Conservation (phyloP, 805 yeast species). For the Tetrapisispora taiwanensis region DNA sequence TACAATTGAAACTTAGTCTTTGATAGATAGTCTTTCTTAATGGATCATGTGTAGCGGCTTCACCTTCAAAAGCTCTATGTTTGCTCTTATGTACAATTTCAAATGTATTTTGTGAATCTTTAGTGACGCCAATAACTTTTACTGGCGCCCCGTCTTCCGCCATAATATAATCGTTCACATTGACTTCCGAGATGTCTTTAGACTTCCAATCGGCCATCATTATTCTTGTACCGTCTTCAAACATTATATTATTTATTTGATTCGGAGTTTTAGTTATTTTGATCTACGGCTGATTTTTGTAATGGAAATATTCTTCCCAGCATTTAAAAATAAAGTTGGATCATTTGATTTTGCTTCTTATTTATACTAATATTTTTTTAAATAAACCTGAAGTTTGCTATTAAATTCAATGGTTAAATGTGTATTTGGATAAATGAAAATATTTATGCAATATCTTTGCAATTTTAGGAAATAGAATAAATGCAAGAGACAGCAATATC, state of each 20-base stretch:
- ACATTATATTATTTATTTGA: slow-evolving; percentile 10
- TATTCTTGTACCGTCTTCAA: slow-evolving; percentile 33
- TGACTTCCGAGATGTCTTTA: slow-evolving; percentile 28
- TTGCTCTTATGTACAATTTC: slow-evolving; percentile 27
- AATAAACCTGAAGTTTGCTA: too few species aligned
- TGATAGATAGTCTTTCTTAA: slow-evolving; percentile 12
- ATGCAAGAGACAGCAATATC: too few species aligned
- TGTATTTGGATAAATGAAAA: too few species aligned
- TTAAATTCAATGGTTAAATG: too few species aligned
- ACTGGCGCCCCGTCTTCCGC: slow-evolving; percentile 37
- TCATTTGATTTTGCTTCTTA: too few species aligned
- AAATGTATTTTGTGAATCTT: slow-evolving; percentile 37
- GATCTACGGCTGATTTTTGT: too few species aligned
- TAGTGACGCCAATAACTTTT: slow-evolving; percentile 32
- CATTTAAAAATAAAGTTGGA: too few species aligned
- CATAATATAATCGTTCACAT: slow-evolving; percentile 33
- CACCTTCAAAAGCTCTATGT: slow-evolving; percentile 17
- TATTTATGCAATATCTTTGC: not conserved
- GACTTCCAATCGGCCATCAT: slow-evolving; percentile 36
- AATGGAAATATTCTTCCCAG: too few species aligned
- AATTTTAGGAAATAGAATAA: slow-evolving; percentile 1
- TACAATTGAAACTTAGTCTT: slow-evolving; percentile 16
- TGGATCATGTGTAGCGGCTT: slow-evolving; percentile 13
- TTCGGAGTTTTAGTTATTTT: not conserved
- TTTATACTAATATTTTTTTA: not conserved